Conservation (phyloP, 305 asterid species). For the Fraxinus greggii region DNA sequence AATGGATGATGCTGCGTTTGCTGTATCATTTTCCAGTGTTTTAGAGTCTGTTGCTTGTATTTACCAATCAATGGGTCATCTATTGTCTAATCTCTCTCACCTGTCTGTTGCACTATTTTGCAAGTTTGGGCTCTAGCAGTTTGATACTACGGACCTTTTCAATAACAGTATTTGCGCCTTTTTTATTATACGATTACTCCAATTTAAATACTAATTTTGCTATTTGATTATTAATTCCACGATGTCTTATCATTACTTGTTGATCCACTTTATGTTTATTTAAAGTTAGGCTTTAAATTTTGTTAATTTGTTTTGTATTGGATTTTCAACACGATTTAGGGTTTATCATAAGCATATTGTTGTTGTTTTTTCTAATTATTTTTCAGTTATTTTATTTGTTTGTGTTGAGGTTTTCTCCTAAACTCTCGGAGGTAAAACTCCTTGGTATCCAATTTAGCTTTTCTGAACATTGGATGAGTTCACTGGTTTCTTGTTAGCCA, state of each 20-base stretch:
- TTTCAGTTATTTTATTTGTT: neutral
- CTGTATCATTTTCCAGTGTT: neutral
- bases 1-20: slow-evolving; percentile 1
- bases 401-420: neutral
- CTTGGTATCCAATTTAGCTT: neutral
- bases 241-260: neutral
- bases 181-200: neutral
- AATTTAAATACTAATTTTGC: neutral
- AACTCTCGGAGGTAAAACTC: neutral
- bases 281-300: neutral
- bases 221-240: neutral
- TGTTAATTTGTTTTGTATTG: neutral
- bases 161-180: no score
- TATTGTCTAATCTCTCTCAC: neutral
- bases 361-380: neutral
- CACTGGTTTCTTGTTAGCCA: neutral
- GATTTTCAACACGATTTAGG: neutral
- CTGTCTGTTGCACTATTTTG: neutral
- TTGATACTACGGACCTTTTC: neutral
- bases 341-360: neutral
- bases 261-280: neutral
- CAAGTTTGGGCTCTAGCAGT: neutral
- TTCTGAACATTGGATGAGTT: neutral
- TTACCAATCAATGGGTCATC: neutral
- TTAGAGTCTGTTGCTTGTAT: neutral